These are phyloP conservation scores for Lentinula novae-zelandiae DNA, from an alignment of 1,284 basidiomycete genomes.

Conservation along the genomic window DNA sequence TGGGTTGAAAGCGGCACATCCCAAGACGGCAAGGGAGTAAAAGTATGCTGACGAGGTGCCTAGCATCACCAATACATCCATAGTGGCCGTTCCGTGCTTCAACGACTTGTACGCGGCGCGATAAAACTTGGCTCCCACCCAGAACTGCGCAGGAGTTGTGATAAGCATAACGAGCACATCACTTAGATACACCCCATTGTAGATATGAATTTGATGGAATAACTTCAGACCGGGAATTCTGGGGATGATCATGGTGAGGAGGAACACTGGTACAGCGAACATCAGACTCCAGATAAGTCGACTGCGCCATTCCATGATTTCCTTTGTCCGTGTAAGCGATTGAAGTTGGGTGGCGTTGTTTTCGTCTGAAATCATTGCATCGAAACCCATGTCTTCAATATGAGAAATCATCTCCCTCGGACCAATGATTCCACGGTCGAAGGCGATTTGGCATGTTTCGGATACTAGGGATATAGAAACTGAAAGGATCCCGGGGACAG, in stretches of 20 bases:
- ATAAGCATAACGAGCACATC: conserved; percentile 82
- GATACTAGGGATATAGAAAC: conserved; percentile 74
- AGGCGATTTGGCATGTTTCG: conserved; percentile 72
- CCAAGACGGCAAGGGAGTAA: conserved; percentile 80
- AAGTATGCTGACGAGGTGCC: conserved; percentile 93
- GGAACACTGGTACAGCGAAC: conserved; percentile 92
- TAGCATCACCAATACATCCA: conserved; percentile 96
- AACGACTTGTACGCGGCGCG: conserved; percentile 87
- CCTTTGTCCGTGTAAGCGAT: conserved; percentile 88
- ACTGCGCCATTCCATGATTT: conserved; percentile 87
- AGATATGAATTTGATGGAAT: conserved; percentile 46
- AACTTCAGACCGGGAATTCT: conserved; percentile 60
- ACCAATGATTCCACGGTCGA: conserved; percentile 72
- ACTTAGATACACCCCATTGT: conserved; percentile 75
- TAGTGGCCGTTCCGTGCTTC: conserved; percentile 87
- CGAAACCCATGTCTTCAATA: conserved; percentile 87
- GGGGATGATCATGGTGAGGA: conserved; percentile 86
- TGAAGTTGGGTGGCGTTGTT: conserved; percentile 85
- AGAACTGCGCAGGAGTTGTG: conserved; percentile 92
- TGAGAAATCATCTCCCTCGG: conserved; percentile 84
- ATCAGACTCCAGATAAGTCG: conserved; percentile 73
- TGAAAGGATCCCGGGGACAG: conserved; percentile 72
- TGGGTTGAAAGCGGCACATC: conserved; percentile 62
- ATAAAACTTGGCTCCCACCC: conserved; percentile 88
- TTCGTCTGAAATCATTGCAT: conserved; percentile 83